Percentiles rank a stretch among this genome's conserved stretches.
These are phyloP conservation scores for Austroboletus rostrupii DNA, from an alignment of 1,284 basidiomycete species.

Conservation along the genomic window DNA sequence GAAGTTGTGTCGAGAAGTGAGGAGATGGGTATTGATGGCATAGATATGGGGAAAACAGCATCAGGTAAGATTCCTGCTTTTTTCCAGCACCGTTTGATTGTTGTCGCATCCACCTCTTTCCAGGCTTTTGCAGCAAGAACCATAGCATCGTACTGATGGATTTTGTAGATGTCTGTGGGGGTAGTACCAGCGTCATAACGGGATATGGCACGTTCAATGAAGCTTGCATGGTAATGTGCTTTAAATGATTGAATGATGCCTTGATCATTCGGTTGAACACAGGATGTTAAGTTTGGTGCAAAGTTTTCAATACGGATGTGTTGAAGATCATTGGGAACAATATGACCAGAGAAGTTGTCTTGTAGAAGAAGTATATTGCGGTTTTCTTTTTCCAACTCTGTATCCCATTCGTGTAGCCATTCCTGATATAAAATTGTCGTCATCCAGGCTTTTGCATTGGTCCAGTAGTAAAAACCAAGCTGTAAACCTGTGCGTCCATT, in stretches of 20 bases:
- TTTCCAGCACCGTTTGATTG: constrained; percentile 7
- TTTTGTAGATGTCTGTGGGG: constrained; percentile 29
- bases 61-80: constrained; percentile 6
- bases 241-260: constrained; percentile 5
- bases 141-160: constrained; percentile 35
- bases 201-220: neutral
- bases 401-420: constrained; percentile 5
- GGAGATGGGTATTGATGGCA: neutral
- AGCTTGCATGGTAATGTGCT: neutral
- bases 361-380: constrained; percentile 2
- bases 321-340: neutral
- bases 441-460: constrained; percentile 30
- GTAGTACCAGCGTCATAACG: constrained; percentile 26
- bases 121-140: constrained; percentile 16
- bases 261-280: constrained; percentile 2
- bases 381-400: neutral
- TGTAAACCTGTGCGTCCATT: constrained; percentile 8
- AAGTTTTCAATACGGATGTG: constrained; percentile 1
- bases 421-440: constrained; percentile 17
- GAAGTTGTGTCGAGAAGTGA: neutral
- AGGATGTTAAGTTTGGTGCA: neutral
- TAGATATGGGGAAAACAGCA: neutral
- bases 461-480: constrained; percentile 22
- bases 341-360: constrained; percentile 5
- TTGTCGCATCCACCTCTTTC: constrained; percentile 3